Percentiles rank a stretch among this genome's conserved stretches.
Evolutionary conservation across 73 alveolate species (phyloP).

Genomic region (Blepharisma japonicum): DNA sequence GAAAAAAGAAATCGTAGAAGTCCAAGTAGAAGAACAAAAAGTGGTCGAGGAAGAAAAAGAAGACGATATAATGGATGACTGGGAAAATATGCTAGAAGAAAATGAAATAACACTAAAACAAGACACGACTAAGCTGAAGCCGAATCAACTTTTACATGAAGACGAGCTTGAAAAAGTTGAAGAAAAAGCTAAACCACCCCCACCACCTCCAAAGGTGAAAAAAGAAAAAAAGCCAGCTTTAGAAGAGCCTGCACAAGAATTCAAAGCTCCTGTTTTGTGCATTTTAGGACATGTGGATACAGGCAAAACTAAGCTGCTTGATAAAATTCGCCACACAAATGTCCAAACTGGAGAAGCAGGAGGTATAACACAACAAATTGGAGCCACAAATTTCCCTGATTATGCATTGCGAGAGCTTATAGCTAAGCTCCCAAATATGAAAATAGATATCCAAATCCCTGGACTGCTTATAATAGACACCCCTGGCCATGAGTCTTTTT

Average conservation of each 20-base stretch:
- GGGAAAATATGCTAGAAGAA: constrained; percentile 28
- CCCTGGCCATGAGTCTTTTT: constrained; percentile 99
- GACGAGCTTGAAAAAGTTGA: constrained; percentile 17
- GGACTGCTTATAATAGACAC: constrained; percentile 98
- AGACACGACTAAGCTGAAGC: not conserved
- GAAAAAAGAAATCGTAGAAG: constrained; percentile 32
- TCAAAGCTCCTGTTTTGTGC: constrained; percentile 93
- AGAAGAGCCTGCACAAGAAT: constrained; percentile 40
- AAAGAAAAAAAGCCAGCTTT: constrained; percentile 31
- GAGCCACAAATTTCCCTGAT: constrained; percentile 99
- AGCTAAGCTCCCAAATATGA: constrained; percentile 50
- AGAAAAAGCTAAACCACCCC: not conserved
- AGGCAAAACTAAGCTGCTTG: constrained; percentile 98
- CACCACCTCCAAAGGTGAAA: not conserved
- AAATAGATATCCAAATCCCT: constrained; percentile 81
- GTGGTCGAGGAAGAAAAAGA: constrained; percentile 43
- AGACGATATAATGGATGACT: constrained; percentile 31
- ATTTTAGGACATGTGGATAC: constrained; percentile 99
- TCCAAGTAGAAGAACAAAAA: constrained; percentile 38
- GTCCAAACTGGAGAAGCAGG: constrained; percentile 99
- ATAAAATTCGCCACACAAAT: constrained; percentile 97
- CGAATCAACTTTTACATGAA: not conserved
- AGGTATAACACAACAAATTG: constrained; percentile 99
- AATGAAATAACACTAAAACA: not conserved
- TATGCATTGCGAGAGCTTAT: not conserved